Conservation (phyloP, 495 filamentous ascomycete genomes). For the Penicillium salamii region DNA sequence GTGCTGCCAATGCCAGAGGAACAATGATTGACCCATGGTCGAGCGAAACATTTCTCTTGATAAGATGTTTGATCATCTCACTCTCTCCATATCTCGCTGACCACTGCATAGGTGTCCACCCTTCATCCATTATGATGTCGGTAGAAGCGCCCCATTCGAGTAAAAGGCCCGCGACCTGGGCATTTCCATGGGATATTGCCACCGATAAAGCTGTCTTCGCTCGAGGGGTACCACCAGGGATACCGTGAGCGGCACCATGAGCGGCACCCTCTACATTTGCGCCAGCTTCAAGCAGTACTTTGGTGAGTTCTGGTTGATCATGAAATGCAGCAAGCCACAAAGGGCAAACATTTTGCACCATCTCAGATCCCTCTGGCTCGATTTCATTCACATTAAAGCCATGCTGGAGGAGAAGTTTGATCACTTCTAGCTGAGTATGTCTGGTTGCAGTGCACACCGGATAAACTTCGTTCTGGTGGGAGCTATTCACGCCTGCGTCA, state of each 20-base stretch:
- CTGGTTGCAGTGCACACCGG: neutral
- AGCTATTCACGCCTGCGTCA: neutral
- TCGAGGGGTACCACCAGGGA: no score
- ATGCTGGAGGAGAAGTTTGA: neutral
- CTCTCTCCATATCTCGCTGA: neutral
- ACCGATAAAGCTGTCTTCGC: neutral
- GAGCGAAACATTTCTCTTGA: neutral
- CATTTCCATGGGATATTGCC: slow-evolving; percentile 3
- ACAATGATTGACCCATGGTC: neutral
- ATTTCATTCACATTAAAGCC: neutral
- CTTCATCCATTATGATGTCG: neutral
- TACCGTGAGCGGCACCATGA: neutral
- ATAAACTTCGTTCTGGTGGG: neutral
- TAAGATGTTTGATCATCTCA: neutral
- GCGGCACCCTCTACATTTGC: slow-evolving; percentile 1
- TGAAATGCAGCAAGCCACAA: neutral
- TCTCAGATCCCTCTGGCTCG: no score
- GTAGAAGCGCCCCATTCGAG: slow-evolving; percentile 5
- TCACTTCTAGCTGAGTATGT: neutral
- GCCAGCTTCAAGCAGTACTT: slow-evolving; percentile 4
- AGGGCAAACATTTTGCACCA: no score
- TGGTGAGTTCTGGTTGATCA: neutral
- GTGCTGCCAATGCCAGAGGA: slow-evolving; percentile 4
- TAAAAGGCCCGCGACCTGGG: neutral
- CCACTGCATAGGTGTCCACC: neutral